These are phyloP conservation scores for Aspergillus haitiensis DNA, from an alignment of 495 filamentous ascomycete species.

Conservation along the genomic window DNA sequence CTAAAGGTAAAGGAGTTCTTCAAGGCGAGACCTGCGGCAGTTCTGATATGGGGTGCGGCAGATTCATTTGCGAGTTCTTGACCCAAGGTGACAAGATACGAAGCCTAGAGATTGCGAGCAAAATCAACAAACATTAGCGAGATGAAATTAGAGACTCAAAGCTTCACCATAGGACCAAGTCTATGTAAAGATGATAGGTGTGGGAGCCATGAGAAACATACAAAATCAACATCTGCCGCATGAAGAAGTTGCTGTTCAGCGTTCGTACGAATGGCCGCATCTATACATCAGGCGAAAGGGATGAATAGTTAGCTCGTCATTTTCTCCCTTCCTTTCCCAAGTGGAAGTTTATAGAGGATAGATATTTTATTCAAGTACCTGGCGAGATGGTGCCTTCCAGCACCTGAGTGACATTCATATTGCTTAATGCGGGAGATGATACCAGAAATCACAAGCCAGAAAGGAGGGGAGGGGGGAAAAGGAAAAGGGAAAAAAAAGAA, in stretches of 20 bases:
- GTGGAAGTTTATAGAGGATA: conserved; percentile 1
- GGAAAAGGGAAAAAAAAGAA: conserved; percentile 32
- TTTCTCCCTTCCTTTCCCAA: conserved; percentile 8
- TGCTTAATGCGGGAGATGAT: conserved; percentile 36
- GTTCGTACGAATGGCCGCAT: conserved; percentile 82
- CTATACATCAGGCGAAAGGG: conserved; percentile 49
- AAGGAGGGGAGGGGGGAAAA: conserved; percentile 22
- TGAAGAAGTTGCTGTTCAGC: conserved; percentile 92
- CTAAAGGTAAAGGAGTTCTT: conserved; percentile 96
- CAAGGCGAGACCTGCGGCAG: conserved; percentile 89
- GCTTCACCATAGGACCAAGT: background rate
- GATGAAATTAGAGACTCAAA: background rate
- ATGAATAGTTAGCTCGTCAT: conserved; percentile 25
- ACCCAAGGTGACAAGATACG: conserved; percentile 86
- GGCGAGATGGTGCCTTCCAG: conserved; percentile 88
- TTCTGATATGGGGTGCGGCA: conserved; percentile 77
- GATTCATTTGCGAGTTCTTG: conserved; percentile 91
- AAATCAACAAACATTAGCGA: conserved; percentile 24
- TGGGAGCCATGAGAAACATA: conserved; percentile 51
- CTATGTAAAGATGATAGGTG: conserved; percentile 3
- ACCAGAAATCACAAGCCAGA: conserved; percentile 31
- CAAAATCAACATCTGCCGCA: conserved; percentile 91
- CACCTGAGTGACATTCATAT: conserved; percentile 80
- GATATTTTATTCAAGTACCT: conserved; percentile 55
- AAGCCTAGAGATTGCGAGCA: conserved; percentile 56